Percentiles rank a stretch among this genome's conserved stretches.
Conservation (phyloP, 2,329 filamentous ascomycete species). For the Leptographium wingfieldii region DNA sequence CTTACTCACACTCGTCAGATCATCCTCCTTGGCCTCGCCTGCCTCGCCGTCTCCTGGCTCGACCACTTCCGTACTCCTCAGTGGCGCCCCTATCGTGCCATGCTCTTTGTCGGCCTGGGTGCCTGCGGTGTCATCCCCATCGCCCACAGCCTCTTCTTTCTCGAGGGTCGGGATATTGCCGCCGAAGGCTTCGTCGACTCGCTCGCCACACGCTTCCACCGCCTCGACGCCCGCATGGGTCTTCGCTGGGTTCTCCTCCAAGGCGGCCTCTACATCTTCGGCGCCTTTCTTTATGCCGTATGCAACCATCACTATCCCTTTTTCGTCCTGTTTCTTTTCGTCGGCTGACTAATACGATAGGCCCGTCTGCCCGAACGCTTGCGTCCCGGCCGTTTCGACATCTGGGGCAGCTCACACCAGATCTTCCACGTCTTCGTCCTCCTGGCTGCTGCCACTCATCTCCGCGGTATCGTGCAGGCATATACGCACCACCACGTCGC, state of each 20-base stretch:
- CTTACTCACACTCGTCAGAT: conserved; percentile 42
- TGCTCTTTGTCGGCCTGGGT: conserved; percentile 83
- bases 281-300: conserved; percentile 76
- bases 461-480: conserved; percentile 68
- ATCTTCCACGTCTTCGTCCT: conserved; percentile 89
- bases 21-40: conserved; percentile 61
- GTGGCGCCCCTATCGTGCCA: conserved; percentile 73
- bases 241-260: conserved; percentile 70
- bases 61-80: conserved; percentile 73
- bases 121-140: conserved; percentile 74
- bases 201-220: conserved; percentile 44
- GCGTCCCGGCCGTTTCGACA: conserved; percentile 69
- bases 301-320: conserved; percentile 19
- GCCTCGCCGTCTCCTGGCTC: conserved; percentile 62
- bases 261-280: conserved; percentile 72
- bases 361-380: conserved; percentile 71
- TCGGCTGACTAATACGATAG: conserved; percentile 22
- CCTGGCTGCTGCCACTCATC: conserved; percentile 66
- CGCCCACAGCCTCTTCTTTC: conserved; percentile 50
- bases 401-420: conserved; percentile 89
- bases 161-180: conserved; percentile 1
- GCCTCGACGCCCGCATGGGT: conserved; percentile 62
- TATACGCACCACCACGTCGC: conserved; percentile 73
- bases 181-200: background rate
- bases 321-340: background rate